Evolutionary conservation across 805 yeast species (phyloP), one percentile per base, ranked within the genome.

Genomic region (Ogataea pignaliae): DNA sequence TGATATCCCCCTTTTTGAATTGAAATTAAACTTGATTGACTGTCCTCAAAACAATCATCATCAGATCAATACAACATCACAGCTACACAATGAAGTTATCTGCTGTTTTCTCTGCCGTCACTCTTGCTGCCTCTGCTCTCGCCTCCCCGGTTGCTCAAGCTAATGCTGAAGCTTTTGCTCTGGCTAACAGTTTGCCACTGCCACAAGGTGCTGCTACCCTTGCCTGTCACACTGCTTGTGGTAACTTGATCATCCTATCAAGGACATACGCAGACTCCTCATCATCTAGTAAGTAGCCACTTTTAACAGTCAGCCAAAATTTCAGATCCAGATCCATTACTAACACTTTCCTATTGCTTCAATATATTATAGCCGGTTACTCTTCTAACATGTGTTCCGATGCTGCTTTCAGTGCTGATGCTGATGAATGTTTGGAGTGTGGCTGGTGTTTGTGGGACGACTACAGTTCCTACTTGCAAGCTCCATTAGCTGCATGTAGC

Each of bases 371-470:
- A 53, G 63, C 64, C 15, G 63, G 67, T 37, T 65, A 59, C 55
- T 62, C 61, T 50, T 26, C 47, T 29, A 42, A 50, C 13, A 51
- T 68, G 36, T 68, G 72, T 64, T 37, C 51, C 12, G 37, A 44
- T 0, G 66, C 39, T 31, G 40, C 65, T 29, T 68, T 68, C 57
- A 14, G 55, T 39, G 32, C 42, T 10, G 51, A 56, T 37, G 64
- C 66, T 47, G 50, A 52, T n/a, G 47, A 50, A 7, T 68, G 72
- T 56, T 57, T 68, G 51, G 66, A 55, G 39, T 68, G 72, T 63
- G 72, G 70, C 37, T 66, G 72, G 69, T 64, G 69, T 42, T 48
- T 67, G 47, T 67, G 71, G 71, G 45, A 45, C 39, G 63, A 66
- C 52, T 67, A 67, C 51, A 65, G 68, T 34, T 40, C 46, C 1